Evolutionary conservation across 345 rosid genomes (phyloP).

Genomic region (Angophora floribunda): DNA sequence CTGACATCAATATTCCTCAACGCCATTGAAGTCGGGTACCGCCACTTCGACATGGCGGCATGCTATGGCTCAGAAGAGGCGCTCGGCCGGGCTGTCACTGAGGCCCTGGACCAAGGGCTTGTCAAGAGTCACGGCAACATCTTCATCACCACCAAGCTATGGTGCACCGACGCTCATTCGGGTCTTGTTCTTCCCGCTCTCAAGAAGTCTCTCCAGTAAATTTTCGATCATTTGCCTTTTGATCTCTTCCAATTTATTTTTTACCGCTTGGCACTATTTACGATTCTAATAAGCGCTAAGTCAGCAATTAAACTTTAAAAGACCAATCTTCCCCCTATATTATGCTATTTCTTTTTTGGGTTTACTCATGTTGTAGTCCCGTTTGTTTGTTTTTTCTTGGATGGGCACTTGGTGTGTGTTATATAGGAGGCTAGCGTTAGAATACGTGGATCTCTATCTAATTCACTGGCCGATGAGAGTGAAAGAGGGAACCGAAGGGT

Average conservation of each 20-base stretch:
- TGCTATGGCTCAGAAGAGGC: slow-evolving; percentile 39
- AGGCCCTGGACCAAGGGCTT: slow-evolving; percentile 32
- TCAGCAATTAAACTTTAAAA: background rate
- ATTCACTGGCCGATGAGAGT: slow-evolving; percentile 31
- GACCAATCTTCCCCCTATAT: background rate
- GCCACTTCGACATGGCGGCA: slow-evolving; percentile 70
- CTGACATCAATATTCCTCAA: slow-evolving; percentile 14
- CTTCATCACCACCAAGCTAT: slow-evolving; percentile 57
- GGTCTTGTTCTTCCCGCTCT: slow-evolving; percentile 47
- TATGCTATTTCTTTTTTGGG: background rate
- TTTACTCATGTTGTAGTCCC: background rate
- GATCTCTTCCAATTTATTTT: background rate
- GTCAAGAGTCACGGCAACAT: slow-evolving; percentile 32
- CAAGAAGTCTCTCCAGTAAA: slow-evolving; percentile 12
- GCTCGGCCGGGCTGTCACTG: slow-evolving; percentile 38
- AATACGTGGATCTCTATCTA: slow-evolving; percentile 30
- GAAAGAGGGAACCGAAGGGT: background rate
- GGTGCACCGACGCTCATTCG: slow-evolving; percentile 35
- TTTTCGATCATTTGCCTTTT: background rate
- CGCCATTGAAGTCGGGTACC: slow-evolving; percentile 43
- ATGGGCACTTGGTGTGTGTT: background rate
- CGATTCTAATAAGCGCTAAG: background rate
- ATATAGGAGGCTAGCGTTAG: slow-evolving; percentile 23
- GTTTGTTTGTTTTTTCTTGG: no score
- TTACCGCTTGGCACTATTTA: background rate